Percentiles rank a stretch among this genome's conserved stretches.
phyloP scores from a whole-genome alignment of 2,329 filamentous ascomycete genomes.

The Colletotrichum sp. region DNA sequence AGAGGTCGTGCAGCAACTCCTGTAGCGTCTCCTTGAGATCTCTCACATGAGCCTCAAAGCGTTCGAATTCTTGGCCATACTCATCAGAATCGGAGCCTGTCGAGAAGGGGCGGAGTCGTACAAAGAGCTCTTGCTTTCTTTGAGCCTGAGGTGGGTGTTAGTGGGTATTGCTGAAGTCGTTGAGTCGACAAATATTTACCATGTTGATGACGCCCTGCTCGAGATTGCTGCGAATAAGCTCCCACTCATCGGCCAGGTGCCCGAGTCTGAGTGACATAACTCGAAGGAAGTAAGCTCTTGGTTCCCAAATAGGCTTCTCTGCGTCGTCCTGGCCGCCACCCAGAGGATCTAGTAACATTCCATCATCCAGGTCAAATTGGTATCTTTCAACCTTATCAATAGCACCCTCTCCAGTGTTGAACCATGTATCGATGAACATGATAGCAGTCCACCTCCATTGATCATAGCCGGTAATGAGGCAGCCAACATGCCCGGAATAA shows the following conservation, averaged over 20 bases:
- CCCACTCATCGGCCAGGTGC: not conserved
- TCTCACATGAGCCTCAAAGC: not conserved
- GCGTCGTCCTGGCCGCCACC: not conserved
- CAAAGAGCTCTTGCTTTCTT: no score
- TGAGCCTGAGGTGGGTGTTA: no score
- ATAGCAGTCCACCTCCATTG: not conserved
- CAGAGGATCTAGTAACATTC: not conserved
- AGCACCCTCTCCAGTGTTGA: not conserved
- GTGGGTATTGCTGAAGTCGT: no score
- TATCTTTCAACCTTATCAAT: not conserved
- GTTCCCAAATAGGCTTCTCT: not conserved
- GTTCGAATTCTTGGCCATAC: not conserved
- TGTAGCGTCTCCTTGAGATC: not conserved
- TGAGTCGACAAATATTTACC: no score
- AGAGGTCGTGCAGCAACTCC: not conserved
- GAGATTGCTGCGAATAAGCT: not conserved
- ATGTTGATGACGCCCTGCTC: not conserved
- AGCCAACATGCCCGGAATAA: not conserved
- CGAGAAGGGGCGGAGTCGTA: not conserved
- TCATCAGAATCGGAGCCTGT: not conserved
- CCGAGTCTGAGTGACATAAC: not conserved
- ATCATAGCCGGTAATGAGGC: not conserved
- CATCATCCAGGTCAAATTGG: not conserved
- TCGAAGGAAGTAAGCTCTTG: not conserved
- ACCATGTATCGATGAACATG: not conserved